A percentile compares a stretch with the other conserved stretches of the same genome.
phyloP scores from a whole-genome alignment of 768 basidiomycete genomes.

The Podaxis sp. region DNA sequence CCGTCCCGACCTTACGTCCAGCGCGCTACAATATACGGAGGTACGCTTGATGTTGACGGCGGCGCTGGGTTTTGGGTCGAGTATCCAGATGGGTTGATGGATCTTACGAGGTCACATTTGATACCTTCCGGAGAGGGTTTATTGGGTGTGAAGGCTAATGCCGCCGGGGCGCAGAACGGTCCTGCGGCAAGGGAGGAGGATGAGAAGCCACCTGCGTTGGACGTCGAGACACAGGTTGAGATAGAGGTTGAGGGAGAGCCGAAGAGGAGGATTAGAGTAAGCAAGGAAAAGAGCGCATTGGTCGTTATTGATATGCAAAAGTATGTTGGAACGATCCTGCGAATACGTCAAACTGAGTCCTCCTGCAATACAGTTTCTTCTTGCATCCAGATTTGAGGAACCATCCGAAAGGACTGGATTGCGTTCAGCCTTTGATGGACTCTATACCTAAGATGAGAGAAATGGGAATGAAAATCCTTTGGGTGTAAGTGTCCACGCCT shows the following conservation, averaged over 20 bases:
- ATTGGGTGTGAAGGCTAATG: neutral
- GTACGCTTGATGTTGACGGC: constrained; percentile 20
- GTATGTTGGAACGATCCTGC: constrained; percentile 33
- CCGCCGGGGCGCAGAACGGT: neutral
- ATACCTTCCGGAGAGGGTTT: constrained; percentile 25
- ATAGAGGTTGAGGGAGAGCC: constrained; percentile 51
- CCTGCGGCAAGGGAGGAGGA: constrained; percentile 9
- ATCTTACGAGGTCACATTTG: constrained; percentile 52
- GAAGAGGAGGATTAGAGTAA: constrained; percentile 44
- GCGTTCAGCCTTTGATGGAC: constrained; percentile 54
- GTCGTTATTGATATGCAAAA: constrained; percentile 80
- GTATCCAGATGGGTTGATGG: constrained; percentile 63
- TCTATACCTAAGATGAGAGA: constrained; percentile 48
- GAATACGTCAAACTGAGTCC: neutral
- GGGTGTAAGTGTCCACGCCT: constrained; percentile 47
- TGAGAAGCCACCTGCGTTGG: constrained; percentile 29
- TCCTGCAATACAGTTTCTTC: constrained; percentile 48
- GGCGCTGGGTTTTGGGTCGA: constrained; percentile 64
- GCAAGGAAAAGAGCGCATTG: constrained; percentile 49
- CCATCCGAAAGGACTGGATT: constrained; percentile 56
- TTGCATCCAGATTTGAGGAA: constrained; percentile 58
- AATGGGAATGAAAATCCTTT: constrained; percentile 56
- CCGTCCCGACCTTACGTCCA: constrained; percentile 44
- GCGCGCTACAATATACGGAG: constrained; percentile 52
- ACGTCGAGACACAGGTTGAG: constrained; percentile 43